Evolutionary conservation across 345 rosid genomes (phyloP).

Genomic region (Heritiera fomes): DNA sequence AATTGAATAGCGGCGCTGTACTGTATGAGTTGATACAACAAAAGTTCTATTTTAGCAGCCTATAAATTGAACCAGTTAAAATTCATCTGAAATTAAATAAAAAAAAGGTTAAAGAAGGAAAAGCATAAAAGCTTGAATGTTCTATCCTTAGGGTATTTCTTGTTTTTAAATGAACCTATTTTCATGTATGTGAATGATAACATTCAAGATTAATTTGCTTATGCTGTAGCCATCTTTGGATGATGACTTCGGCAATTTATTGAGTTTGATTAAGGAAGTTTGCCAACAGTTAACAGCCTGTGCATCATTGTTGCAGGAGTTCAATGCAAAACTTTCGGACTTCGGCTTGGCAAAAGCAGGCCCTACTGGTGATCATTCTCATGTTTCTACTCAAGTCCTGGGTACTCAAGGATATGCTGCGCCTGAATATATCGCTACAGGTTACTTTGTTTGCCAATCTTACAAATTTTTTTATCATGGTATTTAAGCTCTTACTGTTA

Average conservation of each 20-base stretch:
- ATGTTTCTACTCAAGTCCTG: slow-evolving; percentile 57
- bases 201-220: neutral
- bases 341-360: slow-evolving; percentile 72
- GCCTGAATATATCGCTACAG: slow-evolving; percentile 64
- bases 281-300: neutral
- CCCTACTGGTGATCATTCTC: slow-evolving; percentile 52
- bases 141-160: neutral
- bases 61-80: neutral
- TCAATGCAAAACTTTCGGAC: slow-evolving; percentile 63
- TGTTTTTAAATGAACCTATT: neutral
- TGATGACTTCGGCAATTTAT: neutral
- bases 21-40: neutral
- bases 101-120: neutral
- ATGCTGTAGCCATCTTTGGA: neutral
- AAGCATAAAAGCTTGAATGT: neutral
- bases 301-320: slow-evolving; percentile 41
- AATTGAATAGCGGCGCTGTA: neutral
- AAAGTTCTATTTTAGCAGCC: neutral
- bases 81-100: neutral
- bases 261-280: neutral
- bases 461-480: neutral
- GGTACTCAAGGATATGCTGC: slow-evolving; percentile 69
- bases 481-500: neutral
- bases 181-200: neutral
- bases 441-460: slow-evolving; percentile 22